Evolutionary conservation across 1,284 basidiomycete genomes (phyloP).

Genomic region (Salmacisia buchloeana): DNA sequence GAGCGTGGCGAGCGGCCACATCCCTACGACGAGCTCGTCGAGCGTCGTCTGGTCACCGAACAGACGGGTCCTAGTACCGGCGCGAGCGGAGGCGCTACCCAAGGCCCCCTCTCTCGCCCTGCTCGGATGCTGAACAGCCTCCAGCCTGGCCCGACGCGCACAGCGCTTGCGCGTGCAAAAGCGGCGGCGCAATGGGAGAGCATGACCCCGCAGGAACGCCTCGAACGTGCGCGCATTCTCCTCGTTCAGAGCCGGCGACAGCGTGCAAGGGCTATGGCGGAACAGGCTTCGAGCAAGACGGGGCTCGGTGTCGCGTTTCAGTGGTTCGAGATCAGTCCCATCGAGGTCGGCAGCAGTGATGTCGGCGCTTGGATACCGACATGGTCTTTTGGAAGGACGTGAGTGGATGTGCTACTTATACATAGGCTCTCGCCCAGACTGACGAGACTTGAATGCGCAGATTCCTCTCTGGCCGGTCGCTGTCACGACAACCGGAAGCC

Average conservation of each 20-base stretch:
- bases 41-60: no score
- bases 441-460: background rate
- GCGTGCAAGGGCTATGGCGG: background rate
- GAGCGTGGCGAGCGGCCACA: conserved; percentile 2
- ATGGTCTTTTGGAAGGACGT: conserved; percentile 48
- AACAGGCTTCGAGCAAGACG: background rate
- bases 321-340: conserved; percentile 49
- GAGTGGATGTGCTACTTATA: background rate
- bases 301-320: conserved; percentile 26
- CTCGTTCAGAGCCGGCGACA: background rate
- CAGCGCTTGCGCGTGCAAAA: background rate
- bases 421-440: background rate
- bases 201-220: background rate
- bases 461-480: conserved; percentile 33
- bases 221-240: background rate
- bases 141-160: background rate
- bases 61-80: background rate
- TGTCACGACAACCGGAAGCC: conserved; percentile 30
- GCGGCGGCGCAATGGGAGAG: background rate
- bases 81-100: background rate
- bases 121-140: background rate
- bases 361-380: conserved; percentile 50
- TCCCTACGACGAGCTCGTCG: conserved; percentile 1
- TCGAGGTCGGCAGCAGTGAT: conserved; percentile 48
- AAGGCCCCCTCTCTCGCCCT: background rate